Base-by-base conservation (phyloP, 2,329 filamentous ascomycete genomes). In the Ophiostoma ulmi region DNA sequence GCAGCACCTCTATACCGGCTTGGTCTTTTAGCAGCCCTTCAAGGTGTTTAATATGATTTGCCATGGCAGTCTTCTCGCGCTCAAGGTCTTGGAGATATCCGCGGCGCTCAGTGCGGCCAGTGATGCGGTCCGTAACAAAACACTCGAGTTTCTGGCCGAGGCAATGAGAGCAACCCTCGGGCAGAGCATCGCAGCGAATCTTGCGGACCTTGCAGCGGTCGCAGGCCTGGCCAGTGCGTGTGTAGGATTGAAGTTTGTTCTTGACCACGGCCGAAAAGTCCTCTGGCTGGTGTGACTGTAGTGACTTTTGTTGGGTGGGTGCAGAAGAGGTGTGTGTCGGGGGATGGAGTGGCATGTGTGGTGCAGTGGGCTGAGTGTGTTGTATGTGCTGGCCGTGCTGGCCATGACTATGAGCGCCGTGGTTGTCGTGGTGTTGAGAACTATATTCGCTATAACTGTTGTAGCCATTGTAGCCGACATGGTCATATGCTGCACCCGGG, bases 181-280 rank as follows among this genome's bases (percentile, higher is more conserved):
- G 88, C 58, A 91, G 84, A 70, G 89, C 90, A 81, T 96, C 93
- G 83, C 93, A 96, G 77, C 91, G 88, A 76, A 96, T 96, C 81
- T 97, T 97, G 75, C 93, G 88, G 79, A 92, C 90, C 86, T 94
- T 95, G 85, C 93, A 96, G 70, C 93, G 86, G 80, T 96, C 92
- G 83, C 92, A 96, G 41, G 92, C 92, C 81, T 96, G 92, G 11
- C 92, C 92, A 0, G 92, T 96, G 71, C 86, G 82, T 26, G 84
- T 85, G 73, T 86, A 86, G 3, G 84, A 83, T 73, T 84, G 83
- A 64, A 87, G 78, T 70, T 85, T 83, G 76, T 79, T 85, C 80
- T 87, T 87, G 74, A 87, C 84, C 41, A 85, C 83, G 71, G 79
- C 82, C 3, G 85, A 87, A 73, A 86, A 87, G 74, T 86, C 84